phyloP scores from a whole-genome alignment of 805 yeast species.

The Wickerhamiella bombiphila region DNA sequence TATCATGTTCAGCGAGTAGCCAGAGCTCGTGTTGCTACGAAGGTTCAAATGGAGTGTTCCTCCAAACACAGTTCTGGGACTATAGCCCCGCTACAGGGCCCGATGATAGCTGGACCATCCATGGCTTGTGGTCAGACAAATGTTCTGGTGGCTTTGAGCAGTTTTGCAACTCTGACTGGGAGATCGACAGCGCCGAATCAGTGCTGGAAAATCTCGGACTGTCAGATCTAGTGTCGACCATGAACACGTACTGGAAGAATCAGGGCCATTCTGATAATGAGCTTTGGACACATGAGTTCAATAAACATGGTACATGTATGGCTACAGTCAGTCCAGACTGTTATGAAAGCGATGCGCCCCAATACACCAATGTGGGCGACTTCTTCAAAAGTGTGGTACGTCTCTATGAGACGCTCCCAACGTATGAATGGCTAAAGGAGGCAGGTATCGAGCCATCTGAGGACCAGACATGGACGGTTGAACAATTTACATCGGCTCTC shows the following conservation, averaged over 20 bases:
- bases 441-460: slow-evolving; percentile 61
- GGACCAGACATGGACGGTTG: slow-evolving; percentile 39
- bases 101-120: slow-evolving; percentile 56
- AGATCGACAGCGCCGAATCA: slow-evolving; percentile 35
- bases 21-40: slow-evolving; percentile 60
- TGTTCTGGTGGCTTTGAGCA: slow-evolving; percentile 74
- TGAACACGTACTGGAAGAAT: slow-evolving; percentile 60
- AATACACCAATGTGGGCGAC: slow-evolving; percentile 42
- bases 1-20: slow-evolving; percentile 19
- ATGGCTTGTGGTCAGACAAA: slow-evolving; percentile 81
- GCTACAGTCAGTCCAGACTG: slow-evolving; percentile 63
- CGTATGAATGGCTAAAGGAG: slow-evolving; percentile 47
- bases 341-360: slow-evolving; percentile 27
- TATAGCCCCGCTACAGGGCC: slow-evolving; percentile 63
- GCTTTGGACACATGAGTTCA: slow-evolving; percentile 84
- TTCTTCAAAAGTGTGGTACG: slow-evolving; percentile 48
- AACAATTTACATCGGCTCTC: slow-evolving; percentile 24
- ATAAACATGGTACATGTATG: slow-evolving; percentile 90
- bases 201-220: slow-evolving; percentile 31
- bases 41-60: slow-evolving; percentile 66
- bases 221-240: slow-evolving; percentile 36
- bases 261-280: slow-evolving; percentile 50
- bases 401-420: slow-evolving; percentile 45
- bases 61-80: slow-evolving; percentile 92
- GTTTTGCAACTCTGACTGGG: slow-evolving; percentile 53